phyloP scores from a whole-genome alignment of 352 stramenopile species.

The Peronosclerospora sorghi region DNA sequence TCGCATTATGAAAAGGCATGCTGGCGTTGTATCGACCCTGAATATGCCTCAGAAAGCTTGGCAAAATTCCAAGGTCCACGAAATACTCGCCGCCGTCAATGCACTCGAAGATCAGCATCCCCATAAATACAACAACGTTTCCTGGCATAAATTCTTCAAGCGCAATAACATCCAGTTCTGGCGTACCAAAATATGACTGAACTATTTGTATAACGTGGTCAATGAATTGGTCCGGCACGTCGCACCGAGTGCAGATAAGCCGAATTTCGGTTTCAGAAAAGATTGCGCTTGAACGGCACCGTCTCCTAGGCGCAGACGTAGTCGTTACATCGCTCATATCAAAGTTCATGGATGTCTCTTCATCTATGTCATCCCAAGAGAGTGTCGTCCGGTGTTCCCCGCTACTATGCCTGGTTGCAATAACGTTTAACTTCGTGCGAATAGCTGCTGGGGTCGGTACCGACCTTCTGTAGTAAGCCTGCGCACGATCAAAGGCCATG shows the following conservation, averaged over 20 bases:
- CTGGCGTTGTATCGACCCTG: constrained; percentile 47
- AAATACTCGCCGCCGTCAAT: constrained; percentile 43
- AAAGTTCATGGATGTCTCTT: constrained; percentile 22
- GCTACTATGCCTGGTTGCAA: constrained; percentile 32
- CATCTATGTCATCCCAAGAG: constrained; percentile 34
- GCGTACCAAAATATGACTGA: constrained; percentile 45
- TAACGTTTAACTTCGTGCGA: constrained; percentile 34
- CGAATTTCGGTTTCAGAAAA: constrained; percentile 41
- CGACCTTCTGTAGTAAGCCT: constrained; percentile 35
- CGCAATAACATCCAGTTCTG: constrained; percentile 54
- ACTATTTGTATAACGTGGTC: constrained; percentile 43
- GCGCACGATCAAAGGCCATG: constrained; percentile 24
- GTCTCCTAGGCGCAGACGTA: constrained; percentile 39
- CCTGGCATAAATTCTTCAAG: constrained; percentile 50
- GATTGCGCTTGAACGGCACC: constrained; percentile 27
- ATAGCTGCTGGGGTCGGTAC: constrained; percentile 23
- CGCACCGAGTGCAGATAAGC: constrained; percentile 36
- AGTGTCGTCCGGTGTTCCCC: constrained; percentile 32
- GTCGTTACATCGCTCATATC: constrained; percentile 36
- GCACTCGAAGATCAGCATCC: constrained; percentile 59
- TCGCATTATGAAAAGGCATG: constrained; percentile 77
- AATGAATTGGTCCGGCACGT: constrained; percentile 29
- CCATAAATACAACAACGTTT: constrained; percentile 57
- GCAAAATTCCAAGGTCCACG: constrained; percentile 42
- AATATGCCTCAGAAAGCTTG: constrained; percentile 44